phyloP scores from a whole-genome alignment of 345 rosid genomes.

The Euphorbia peplus region DNA sequence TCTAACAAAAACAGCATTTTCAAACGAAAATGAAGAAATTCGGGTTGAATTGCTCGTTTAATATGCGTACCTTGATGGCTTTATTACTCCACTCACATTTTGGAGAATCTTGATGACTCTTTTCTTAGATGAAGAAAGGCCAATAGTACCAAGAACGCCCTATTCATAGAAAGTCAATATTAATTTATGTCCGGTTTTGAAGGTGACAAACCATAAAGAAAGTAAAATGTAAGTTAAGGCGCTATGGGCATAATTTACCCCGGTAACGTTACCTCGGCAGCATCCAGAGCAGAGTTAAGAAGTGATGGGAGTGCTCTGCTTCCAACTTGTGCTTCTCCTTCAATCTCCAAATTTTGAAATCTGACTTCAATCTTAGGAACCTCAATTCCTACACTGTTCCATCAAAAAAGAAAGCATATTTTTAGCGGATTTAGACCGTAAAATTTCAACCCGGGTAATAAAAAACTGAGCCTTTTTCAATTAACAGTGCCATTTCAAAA shows the following conservation, averaged over 20 bases:
- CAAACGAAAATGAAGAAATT: too few relatives aligned
- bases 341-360: slow-evolving; percentile 51
- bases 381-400: slow-evolving; percentile 72
- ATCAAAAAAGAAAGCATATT: background rate
- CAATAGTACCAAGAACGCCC: slow-evolving; percentile 25
- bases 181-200: too few relatives aligned
- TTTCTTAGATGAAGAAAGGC: slow-evolving; percentile 38
- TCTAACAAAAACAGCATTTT: too few relatives aligned
- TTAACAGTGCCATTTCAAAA: too few relatives aligned
- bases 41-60: too few relatives aligned
- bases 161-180: slow-evolving; percentile 10
- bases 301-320: slow-evolving; percentile 90
- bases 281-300: slow-evolving; percentile 53
- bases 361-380: slow-evolving; percentile 79
- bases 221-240: too few relatives aligned
- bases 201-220: too few relatives aligned
- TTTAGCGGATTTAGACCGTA: too few relatives aligned
- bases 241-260: too few relatives aligned
- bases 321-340: slow-evolving; percentile 76
- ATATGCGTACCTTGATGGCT: slow-evolving; percentile 35
- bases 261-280: slow-evolving; percentile 76
- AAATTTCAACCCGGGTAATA: too few relatives aligned
- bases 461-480: too few relatives aligned
- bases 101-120: slow-evolving; percentile 34
- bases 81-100: slow-evolving; percentile 35